Base-by-base conservation (phyloP, 1,139 yeast genomes). In the Candida buenavistaensis region DNA sequence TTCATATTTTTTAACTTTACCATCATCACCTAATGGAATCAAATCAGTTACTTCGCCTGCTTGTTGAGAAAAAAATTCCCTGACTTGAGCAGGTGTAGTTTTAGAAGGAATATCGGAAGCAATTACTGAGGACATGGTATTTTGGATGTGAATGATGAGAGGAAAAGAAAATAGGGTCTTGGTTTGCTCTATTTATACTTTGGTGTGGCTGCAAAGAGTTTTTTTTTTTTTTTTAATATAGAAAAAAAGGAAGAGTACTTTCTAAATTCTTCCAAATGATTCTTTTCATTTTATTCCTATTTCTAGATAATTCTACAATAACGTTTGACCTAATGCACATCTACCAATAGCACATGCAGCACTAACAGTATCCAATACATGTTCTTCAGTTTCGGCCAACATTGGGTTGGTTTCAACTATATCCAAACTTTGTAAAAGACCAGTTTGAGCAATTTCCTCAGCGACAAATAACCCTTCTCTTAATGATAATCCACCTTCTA, bases 381-480 rank as follows among this genome's bases (percentile, higher is more conserved):
- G 94, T 37, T 70, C 68, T 45, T 87, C 95, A 39, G 77, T 73
- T 23, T 78, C 80, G n/a, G 94, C 97, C 50, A 92, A 73, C 41
- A 79, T 75, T 32, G 98, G 98, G 64, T 92, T 92, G 47, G 90
- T 85, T 63, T 92, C 98, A 23, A 92, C 97, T 33, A 92, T 78
- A 58, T 92, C 98, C 62, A 92, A 68, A 14, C 95, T 90, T 11
- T 82, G 81, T 46, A 92, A 76, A 49, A 82, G 78, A 20, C 96
- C 96, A 25, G 95, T 78, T 53, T 80, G 88, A 8, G 97, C 96
- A 28, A 90, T 68, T 45, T 94, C 94, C 64, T 92, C 98, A 42
- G 92, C 94, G 37, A 92, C 65, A 57, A 84, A 92, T 55, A 94
- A 75, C 31, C 96, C 97, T 64, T 92, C 98, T 66, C 98, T 78